A percentile compares a stretch with the other conserved stretches of the same genome.
These are phyloP conservation scores for Fusarium tanahbumbuense DNA, from an alignment of 2,329 filamentous ascomycete species.

Conservation along the genomic window DNA sequence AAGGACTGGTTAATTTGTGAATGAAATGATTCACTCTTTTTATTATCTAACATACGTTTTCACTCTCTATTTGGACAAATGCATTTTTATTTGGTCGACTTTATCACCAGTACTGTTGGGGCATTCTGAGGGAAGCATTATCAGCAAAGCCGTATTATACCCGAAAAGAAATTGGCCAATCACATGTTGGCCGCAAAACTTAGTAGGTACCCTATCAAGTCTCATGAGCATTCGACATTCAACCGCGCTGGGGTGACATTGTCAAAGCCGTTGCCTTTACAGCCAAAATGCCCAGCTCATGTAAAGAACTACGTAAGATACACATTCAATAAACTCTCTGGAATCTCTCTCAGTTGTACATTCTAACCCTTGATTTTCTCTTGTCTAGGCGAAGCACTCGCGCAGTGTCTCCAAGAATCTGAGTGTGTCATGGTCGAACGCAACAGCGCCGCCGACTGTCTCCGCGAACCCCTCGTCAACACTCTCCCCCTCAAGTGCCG, in stretches of 20 bases:
- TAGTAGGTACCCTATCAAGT: slow-evolving; percentile 17
- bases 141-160: slow-evolving; percentile 15
- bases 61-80: neutral
- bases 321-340: slow-evolving; percentile 1
- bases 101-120: neutral
- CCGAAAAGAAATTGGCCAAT: slow-evolving; percentile 36
- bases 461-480: slow-evolving; percentile 83
- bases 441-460: slow-evolving; percentile 86
- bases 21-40: neutral
- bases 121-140: slow-evolving; percentile 5
- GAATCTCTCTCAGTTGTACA: neutral
- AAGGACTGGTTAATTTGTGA: neutral
- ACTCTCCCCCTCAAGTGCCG: slow-evolving; percentile 89
- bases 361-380: neutral
- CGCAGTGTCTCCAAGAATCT: slow-evolving; percentile 93
- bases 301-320: slow-evolving; percentile 90
- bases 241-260: slow-evolving; percentile 34
- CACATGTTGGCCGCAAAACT: slow-evolving; percentile 44
- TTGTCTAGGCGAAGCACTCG: slow-evolving; percentile 83
- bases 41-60: neutral
- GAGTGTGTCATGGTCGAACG: slow-evolving; percentile 96
- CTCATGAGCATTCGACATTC: slow-evolving; percentile 39
- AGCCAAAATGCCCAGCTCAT: slow-evolving; percentile 87
- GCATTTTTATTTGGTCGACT: neutral
- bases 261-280: slow-evolving; percentile 22